phyloP scores from a whole-genome alignment of 2,329 filamentous ascomycete genomes.

The Monilinia aucupariae region DNA sequence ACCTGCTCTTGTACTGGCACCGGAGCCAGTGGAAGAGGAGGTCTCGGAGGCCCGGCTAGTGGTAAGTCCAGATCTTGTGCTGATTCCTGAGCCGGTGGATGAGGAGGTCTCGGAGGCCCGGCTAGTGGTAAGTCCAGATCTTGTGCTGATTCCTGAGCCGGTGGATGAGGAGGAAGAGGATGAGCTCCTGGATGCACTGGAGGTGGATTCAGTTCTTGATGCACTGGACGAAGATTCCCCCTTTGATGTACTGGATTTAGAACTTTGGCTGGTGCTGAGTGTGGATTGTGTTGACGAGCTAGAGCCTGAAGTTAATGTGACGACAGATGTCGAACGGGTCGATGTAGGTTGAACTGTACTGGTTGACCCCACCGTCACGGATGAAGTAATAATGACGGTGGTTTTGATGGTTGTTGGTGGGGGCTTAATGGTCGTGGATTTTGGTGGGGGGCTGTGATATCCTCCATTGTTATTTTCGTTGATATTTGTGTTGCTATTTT shows the following conservation, averaged over 20 bases:
- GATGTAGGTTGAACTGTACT: background rate
- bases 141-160: background rate
- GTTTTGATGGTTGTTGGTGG: background rate
- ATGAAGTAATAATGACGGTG: background rate
- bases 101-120: background rate
- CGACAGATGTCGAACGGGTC: background rate
- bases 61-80: background rate
- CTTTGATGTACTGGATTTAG: background rate
- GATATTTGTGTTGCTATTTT: background rate
- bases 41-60: background rate
- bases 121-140: slow-evolving; percentile 1
- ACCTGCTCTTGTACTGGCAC: background rate
- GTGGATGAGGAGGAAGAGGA: background rate
- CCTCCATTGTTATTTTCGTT: background rate
- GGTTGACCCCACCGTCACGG: background rate
- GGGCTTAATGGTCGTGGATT: background rate
- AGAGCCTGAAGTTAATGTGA: background rate
- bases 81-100: background rate
- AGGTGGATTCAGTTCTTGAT: background rate
- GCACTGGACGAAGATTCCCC: background rate
- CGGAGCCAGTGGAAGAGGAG: background rate
- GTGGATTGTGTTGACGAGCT: background rate
- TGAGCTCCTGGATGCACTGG: background rate
- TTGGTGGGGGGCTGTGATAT: background rate
- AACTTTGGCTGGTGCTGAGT: background rate